phyloP scores from a whole-genome alignment of 306 rosid genomes.

The Lupinus albus region DNA sequence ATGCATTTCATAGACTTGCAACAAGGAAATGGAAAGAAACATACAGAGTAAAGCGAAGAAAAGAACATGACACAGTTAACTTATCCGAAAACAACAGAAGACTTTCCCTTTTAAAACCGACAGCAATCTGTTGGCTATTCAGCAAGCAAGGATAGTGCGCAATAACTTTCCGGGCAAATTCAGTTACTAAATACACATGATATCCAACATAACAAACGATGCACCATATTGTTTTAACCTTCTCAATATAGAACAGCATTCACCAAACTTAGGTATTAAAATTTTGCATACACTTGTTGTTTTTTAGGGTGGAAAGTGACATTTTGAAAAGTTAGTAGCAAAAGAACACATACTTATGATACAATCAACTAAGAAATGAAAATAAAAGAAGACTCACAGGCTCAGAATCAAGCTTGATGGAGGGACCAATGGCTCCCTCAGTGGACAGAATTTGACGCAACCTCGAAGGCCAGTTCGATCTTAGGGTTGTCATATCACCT shows the following conservation, averaged over 20 bases:
- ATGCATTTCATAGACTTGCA: constrained; percentile 8
- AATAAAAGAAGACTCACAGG: constrained; percentile 59
- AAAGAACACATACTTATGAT: background rate
- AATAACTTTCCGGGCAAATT: too few relatives aligned
- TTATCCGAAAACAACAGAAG: background rate
- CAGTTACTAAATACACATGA: background rate
- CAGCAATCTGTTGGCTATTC: background rate
- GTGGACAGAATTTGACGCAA: constrained; percentile 83
- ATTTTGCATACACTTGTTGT: too few relatives aligned
- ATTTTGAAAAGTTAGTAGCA: background rate
- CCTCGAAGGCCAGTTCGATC: constrained; percentile 97
- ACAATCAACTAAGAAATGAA: background rate
- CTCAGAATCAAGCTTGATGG: constrained; percentile 82
- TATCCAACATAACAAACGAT: background rate
- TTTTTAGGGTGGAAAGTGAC: background rate
- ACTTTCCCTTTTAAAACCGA: background rate
- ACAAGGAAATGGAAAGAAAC: background rate
- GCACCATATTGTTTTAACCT: background rate
- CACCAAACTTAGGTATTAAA: background rate
- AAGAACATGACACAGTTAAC: background rate
- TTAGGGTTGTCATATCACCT: constrained; percentile 80
- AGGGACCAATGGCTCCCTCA: constrained; percentile 86
- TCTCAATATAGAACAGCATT: background rate
- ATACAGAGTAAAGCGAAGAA: constrained; percentile 25
- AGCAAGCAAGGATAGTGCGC: background rate